Evolutionary conservation across 345 rosid species (phyloP).

Genomic region (Murraya koenigii): DNA sequence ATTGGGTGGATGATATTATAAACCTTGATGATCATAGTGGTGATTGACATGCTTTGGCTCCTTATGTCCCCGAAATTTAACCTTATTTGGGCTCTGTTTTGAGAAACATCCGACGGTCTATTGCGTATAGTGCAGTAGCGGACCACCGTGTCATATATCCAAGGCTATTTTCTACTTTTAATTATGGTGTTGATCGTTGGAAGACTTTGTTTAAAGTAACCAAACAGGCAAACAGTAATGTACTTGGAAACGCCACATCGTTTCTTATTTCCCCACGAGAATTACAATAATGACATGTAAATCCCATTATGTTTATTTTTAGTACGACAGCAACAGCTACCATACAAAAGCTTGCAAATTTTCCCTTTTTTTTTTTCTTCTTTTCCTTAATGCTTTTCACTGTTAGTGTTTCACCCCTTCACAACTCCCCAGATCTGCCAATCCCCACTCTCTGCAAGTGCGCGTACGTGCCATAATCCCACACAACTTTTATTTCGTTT

Average conservation of each 20-base stretch:
- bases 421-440: neutral
- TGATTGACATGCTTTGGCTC: neutral
- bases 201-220: slow-evolving; percentile 20
- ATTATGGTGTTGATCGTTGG: slow-evolving; percentile 8
- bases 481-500: neutral
- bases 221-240: neutral
- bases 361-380: neutral
- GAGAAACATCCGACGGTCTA: neutral
- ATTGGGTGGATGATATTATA: neutral
- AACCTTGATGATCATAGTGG: neutral
- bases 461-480: slow-evolving; percentile 4
- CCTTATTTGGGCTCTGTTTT: neutral
- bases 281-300: slow-evolving; percentile 9
- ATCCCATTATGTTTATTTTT: slow-evolving; percentile 10
- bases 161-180: slow-evolving; percentile 11
- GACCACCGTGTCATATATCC: neutral
- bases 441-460: slow-evolving; percentile 9
- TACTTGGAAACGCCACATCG: neutral
- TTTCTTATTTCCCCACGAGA: slow-evolving; percentile 19
- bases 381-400: neutral
- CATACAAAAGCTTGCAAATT: slow-evolving; percentile 9
- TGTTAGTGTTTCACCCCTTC: slow-evolving; percentile 10
- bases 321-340: neutral
- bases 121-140: neutral
- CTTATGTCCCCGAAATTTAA: neutral